A percentile compares a stretch with the other conserved stretches of the same genome.
These are phyloP conservation scores for Paragyromitra xinjiangensis DNA, from an alignment of 495 filamentous ascomycete genomes.

Conservation along the genomic window DNA sequence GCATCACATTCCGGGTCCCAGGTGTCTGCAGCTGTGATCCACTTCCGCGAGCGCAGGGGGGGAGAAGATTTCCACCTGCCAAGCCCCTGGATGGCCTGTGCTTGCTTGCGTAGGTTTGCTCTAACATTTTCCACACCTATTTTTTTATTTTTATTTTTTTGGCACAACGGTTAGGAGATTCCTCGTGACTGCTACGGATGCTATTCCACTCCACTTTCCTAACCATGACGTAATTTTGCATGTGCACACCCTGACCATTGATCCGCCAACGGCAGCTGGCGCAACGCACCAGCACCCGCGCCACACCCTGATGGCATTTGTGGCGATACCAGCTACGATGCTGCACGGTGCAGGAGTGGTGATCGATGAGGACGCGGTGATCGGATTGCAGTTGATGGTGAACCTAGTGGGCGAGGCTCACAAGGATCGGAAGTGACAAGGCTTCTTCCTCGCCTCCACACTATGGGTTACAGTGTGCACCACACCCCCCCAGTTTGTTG, in stretches of 20 bases:
- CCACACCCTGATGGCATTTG: slow-evolving; percentile 34
- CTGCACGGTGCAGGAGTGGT: slow-evolving; percentile 21
- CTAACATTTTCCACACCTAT: background rate
- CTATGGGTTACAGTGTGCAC: slow-evolving; percentile 32
- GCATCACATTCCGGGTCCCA: slow-evolving; percentile 47
- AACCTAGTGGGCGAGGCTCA: slow-evolving; percentile 27
- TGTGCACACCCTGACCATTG: slow-evolving; percentile 5
- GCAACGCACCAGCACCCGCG: background rate
- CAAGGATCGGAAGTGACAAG: slow-evolving; percentile 30
- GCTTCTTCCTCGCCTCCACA: slow-evolving; percentile 26
- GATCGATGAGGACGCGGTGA: slow-evolving; percentile 44
- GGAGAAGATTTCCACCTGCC: background rate
- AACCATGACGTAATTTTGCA: slow-evolving; percentile 38
- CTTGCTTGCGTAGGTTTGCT: slow-evolving; percentile 11
- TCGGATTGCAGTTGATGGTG: slow-evolving; percentile 36
- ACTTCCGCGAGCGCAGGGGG: slow-evolving; percentile 38
- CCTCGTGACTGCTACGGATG: slow-evolving; percentile 14
- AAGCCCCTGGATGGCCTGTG: slow-evolving; percentile 42
- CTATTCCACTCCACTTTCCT: background rate
- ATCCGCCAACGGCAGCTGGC: slow-evolving; percentile 3
- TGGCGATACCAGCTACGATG: slow-evolving; percentile 33
- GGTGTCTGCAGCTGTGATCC: slow-evolving; percentile 49
- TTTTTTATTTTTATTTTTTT: background rate
- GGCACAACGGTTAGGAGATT: slow-evolving; percentile 7
- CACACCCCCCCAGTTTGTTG: slow-evolving; percentile 19